Evolutionary conservation across 73 alveolate genomes (phyloP).

Genomic region (Tetrahymena borealis): DNA sequence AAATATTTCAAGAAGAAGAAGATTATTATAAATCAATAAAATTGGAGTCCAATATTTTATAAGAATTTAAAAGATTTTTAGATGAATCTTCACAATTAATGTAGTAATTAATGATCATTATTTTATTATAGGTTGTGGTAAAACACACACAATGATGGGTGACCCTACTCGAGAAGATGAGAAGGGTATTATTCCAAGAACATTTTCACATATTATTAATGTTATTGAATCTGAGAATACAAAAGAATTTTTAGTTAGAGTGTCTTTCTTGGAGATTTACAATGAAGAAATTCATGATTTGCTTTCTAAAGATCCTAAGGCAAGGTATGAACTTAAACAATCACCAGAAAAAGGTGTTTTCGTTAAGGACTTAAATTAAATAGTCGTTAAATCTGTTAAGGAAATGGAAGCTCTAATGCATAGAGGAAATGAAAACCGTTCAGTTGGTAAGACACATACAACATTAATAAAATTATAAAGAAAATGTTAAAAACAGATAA

Average conservation of each 20-base stretch:
- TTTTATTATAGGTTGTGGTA: constrained; percentile 67
- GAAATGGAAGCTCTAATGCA: constrained; percentile 78
- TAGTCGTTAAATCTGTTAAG: constrained; percentile 64
- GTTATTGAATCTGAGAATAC: constrained; percentile 72
- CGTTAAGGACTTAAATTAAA: constrained; percentile 73
- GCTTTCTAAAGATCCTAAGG: constrained; percentile 55
- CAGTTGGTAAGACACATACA: constrained; percentile 79
- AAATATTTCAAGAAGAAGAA: too few species aligned
- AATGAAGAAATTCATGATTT: constrained; percentile 93
- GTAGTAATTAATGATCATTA: too few species aligned
- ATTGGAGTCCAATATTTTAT: too few species aligned
- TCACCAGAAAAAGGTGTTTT: constrained; percentile 80
- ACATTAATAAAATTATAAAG: background rate
- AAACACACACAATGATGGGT: constrained; percentile 92
- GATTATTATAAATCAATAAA: too few species aligned
- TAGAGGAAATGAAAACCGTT: constrained; percentile 79
- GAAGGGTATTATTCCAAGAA: constrained; percentile 90
- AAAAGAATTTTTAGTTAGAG: constrained; percentile 78
- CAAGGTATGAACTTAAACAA: constrained; percentile 75
- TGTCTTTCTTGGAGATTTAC: constrained; percentile 91
- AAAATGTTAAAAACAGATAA: too few species aligned
- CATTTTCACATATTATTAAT: constrained; percentile 76
- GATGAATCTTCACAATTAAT: too few species aligned
- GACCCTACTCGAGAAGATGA: constrained; percentile 42
- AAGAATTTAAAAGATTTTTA: too few species aligned